Evolutionary conservation across 768 basidiomycete genomes (phyloP), one percentile per base, ranked within the genome.

Genomic region (Boletus pseudo-olivaceus): DNA sequence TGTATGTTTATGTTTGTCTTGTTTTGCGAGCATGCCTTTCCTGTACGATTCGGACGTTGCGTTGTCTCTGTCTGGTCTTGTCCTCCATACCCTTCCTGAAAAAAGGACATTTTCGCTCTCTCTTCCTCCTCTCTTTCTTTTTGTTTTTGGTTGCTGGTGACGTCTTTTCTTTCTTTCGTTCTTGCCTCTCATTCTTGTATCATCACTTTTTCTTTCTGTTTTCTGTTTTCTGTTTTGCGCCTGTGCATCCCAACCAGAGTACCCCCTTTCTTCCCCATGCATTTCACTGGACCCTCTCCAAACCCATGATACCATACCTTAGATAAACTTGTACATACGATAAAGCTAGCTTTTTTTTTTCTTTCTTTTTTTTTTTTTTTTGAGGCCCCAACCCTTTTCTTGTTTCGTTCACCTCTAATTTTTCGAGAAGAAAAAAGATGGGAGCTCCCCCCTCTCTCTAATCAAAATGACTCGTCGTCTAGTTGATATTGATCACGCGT

Each of bases 271-370:
- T 17, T 8, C 23, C 20, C 19, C 19, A 39, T 41, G 34, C 49
- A 39, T 30, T 5, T 17, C 6, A 52, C 34, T 23, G 34, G 32
- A 41, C 33, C 10, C 52, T 33, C 52, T 32, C 23, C 52, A 41
- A 55, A 29, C 26, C 17, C 20, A 44, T 19, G 40, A 57, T 63
- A 64, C 62, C 55, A 57, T 59, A 62, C 51, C 41, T 49, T 55
- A 62, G 3, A 45, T 38, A 38, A 20, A 19, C 27, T n/a, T 56
- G 58, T 62, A 54, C 53, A 59, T 64, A 62, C 41, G 41, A 58
- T 64, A 60, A 27, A 51, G 30, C 29, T 35, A 34, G 12, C 26
- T 40, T 57, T 39, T 46, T 49, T 44, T 56, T 47, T 15, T n/a
- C n/a, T n/a, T n/a, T n/a, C n/a, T n/a, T n/a, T n/a, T 40, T 57